Base-by-base conservation (phyloP, 2,329 filamentous ascomycete genomes). In the Dryadomyces quercus-mongolicae region DNA sequence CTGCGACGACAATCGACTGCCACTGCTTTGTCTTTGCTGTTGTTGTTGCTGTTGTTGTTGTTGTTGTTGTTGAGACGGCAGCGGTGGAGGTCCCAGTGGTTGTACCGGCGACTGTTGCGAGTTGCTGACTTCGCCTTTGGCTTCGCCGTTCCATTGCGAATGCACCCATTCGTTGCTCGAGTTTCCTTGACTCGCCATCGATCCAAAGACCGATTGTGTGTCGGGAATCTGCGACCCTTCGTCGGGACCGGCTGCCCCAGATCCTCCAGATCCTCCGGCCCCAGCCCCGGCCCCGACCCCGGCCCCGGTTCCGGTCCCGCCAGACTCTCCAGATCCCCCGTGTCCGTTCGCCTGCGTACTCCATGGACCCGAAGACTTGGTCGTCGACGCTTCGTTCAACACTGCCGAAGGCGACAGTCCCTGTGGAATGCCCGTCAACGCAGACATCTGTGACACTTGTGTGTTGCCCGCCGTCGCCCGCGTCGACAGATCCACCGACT, bases 371-470 rank as follows among this genome's bases (percentile, higher is more conserved):
- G 80, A 83, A 13, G 82, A 89, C 69, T 95, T 93, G n/a, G 91
- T 95, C 1, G 91, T 94, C 2, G 90, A 95, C 1, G 90, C 92
- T 63, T 95, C 90, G 62, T 97, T 96, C 53, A 84, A 71, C 56
- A 78, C 67, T 13, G 76, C 77, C 25, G 77, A 80, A 15, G 80
- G 80, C 5, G 78, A 80, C 53, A 81, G 70, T 4, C 78, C 80
- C 0, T 74, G 69, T 1, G 81, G 78, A 2, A 84, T 67, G 20
- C 77, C 71, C 16, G 79, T 82, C 47, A 84, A 68, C 1, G 72
- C 75, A 5, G 84, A 85, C 47, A 75, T 70, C 64, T 87, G 86
- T 1, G 85, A 87, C 21, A 82, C 72, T 56, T 81, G 79, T 2
- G 76, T 78, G 60, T 70, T 80, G 55, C 65, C 79, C 1, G 69